These are phyloP conservation scores for Jatropha multifida DNA, from an alignment of 441 rosid genomes.

Conservation along the genomic window DNA sequence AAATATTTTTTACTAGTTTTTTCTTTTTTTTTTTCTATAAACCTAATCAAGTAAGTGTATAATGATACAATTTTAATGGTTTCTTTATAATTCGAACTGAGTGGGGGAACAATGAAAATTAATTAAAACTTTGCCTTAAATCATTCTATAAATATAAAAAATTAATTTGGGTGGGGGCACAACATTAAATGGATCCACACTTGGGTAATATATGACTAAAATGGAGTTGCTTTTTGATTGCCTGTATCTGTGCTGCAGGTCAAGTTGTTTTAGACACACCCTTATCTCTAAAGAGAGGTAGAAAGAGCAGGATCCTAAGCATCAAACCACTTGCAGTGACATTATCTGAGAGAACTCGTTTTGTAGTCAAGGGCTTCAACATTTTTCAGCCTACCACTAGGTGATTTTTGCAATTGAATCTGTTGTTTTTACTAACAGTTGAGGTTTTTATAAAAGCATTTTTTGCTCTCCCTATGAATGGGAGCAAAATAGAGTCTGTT, in stretches of 20 bases:
- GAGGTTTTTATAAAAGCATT: background rate
- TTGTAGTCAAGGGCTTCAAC: slow-evolving; percentile 68
- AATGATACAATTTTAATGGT: too few relatives aligned
- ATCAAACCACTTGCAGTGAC: slow-evolving; percentile 72
- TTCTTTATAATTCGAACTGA: too few relatives aligned
- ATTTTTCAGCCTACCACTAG: slow-evolving; percentile 56
- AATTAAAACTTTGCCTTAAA: too few relatives aligned
- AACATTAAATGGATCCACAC: too few relatives aligned
- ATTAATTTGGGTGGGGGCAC: too few relatives aligned
- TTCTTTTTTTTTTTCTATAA: too few relatives aligned
- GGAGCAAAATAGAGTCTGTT: background rate
- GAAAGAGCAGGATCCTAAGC: slow-evolving; percentile 46
- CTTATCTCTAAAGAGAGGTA: slow-evolving; percentile 50
- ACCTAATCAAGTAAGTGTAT: too few relatives aligned
- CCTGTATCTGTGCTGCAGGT: slow-evolving; percentile 44
- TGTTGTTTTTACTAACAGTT: background rate
- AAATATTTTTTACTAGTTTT: too few relatives aligned
- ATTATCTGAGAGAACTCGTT: slow-evolving; percentile 50
- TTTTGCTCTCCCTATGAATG: background rate
- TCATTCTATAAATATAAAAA: too few relatives aligned
- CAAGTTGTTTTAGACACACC: slow-evolving; percentile 64
- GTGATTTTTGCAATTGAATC: slow-evolving; percentile 28
- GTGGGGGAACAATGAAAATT: too few relatives aligned
- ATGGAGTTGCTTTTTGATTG: slow-evolving; percentile 17
- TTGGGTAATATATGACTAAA: too few relatives aligned